Percentiles rank a stretch among this genome's conserved stretches.
phyloP scores from a whole-genome alignment of 768 basidiomycete species.

The Phylloporus arenicola region DNA sequence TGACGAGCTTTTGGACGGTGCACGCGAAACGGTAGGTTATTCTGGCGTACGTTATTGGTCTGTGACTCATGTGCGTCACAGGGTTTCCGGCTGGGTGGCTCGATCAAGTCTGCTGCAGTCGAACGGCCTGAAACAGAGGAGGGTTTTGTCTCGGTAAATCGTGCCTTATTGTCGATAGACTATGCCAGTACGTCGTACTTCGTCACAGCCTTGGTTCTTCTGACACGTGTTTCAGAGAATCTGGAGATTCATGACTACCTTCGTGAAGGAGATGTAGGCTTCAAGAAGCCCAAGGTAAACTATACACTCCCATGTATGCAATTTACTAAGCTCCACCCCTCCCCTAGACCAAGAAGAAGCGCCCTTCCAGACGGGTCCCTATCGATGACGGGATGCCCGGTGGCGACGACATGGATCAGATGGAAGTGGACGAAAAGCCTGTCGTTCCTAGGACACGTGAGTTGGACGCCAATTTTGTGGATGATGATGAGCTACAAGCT shows the following conservation, averaged over 20 bases:
- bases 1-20: constrained; percentile 81
- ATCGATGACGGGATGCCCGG: constrained; percentile 35
- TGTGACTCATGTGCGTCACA: constrained; percentile 27
- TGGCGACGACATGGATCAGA: constrained; percentile 33
- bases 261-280: constrained; percentile 86
- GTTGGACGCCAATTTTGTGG: constrained; percentile 86
- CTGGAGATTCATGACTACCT: constrained; percentile 82
- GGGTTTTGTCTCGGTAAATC: constrained; percentile 61
- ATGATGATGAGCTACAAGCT: constrained; percentile 97
- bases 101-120: constrained; percentile 36
- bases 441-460: constrained; percentile 62
- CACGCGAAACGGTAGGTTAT: constrained; percentile 56
- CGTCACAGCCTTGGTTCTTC: background rate
- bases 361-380: constrained; percentile 57
- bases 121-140: constrained; percentile 42
- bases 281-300: constrained; percentile 88
- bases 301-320: background rate
- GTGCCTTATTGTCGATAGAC: constrained; percentile 76
- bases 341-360: constrained; percentile 86
- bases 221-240: constrained; percentile 55
- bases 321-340: background rate
- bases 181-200: constrained; percentile 68
- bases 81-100: constrained; percentile 84
- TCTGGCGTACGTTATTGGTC: constrained; percentile 1
- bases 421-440: constrained; percentile 81